phyloP scores from a whole-genome alignment of 176 grass and related monocot species.

The Lolium rigidum region DNA sequence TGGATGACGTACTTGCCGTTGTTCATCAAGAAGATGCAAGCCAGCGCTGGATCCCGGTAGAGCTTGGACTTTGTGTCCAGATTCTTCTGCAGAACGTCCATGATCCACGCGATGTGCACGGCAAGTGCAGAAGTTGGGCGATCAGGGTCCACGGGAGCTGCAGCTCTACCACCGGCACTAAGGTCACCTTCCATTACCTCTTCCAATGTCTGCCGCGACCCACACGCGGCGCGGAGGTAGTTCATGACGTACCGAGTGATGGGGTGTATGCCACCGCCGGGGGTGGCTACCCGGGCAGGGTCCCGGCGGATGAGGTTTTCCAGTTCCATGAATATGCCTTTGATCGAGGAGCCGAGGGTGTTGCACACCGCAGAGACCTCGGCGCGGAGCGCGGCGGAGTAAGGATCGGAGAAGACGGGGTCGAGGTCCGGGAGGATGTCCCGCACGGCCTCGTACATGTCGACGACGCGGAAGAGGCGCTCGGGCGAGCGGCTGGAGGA shows the following conservation, averaged over 20 bases:
- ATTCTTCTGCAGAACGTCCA: constrained; percentile 92
- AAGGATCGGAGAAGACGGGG: constrained; percentile 77
- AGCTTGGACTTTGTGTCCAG: constrained; percentile 86
- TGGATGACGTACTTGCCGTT: constrained; percentile 91
- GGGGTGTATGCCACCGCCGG: constrained; percentile 77
- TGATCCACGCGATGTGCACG: constrained; percentile 94
- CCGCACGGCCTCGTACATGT: constrained; percentile 93
- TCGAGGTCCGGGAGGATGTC: constrained; percentile 84
- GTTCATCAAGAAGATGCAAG: constrained; percentile 87
- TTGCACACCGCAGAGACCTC: constrained; percentile 76
- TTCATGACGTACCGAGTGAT: constrained; percentile 98
- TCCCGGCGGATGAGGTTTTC: constrained; percentile 98
- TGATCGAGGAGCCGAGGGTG: constrained; percentile 72
- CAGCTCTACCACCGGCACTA: constrained; percentile 39
- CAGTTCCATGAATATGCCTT: constrained; percentile 90
- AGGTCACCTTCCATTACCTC: constrained; percentile 90
- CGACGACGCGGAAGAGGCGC: constrained; percentile 90
- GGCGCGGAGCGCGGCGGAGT: constrained; percentile 68
- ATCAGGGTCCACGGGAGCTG: constrained; percentile 64
- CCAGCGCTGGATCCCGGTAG: constrained; percentile 76
- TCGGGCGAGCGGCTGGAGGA: constrained; percentile 73
- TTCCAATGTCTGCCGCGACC: constrained; percentile 77
- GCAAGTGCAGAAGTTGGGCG: constrained; percentile 86
- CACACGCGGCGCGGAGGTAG: constrained; percentile 89
- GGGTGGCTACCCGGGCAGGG: constrained; percentile 62